These are phyloP conservation scores for Axilococcus clingmanii DNA, from an alignment of 139 green algal genomes.

Conservation along the genomic window DNA sequence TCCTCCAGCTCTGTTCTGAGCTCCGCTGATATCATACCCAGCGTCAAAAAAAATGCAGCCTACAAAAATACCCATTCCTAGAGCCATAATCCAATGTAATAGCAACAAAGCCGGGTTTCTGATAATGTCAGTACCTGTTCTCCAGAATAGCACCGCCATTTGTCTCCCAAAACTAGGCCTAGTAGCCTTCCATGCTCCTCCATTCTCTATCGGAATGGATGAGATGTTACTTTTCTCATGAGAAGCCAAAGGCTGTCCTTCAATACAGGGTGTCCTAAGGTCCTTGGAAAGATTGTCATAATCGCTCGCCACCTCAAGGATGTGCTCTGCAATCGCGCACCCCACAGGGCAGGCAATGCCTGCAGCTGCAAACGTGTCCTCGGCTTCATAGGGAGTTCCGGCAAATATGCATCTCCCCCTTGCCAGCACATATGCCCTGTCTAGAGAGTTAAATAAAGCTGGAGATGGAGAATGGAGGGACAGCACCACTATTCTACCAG, in stretches of 20 bases:
- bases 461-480: conserved; percentile 70
- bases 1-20: conserved; percentile 48
- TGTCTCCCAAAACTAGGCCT: conserved; percentile 21
- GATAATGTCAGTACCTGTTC: conserved; percentile 45
- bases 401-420: conserved; percentile 41
- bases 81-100: conserved; percentile 46
- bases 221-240: background rate
- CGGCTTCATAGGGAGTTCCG: conserved; percentile 23
- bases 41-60: conserved; percentile 58
- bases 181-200: background rate
- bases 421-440: conserved; percentile 51
- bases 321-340: conserved; percentile 33
- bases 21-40: conserved; percentile 37
- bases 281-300: conserved; percentile 21
- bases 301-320: conserved; percentile 30
- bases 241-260: background rate
- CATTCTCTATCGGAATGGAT: conserved; percentile 1
- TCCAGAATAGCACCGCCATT: conserved; percentile 59
- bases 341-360: conserved; percentile 22
- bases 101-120: conserved; percentile 54
- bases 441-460: conserved; percentile 51
- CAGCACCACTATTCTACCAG: conserved; percentile 55
- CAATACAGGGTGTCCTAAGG: background rate
- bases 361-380: conserved; percentile 14
- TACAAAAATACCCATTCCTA: conserved; percentile 48